A percentile compares a stretch with the other conserved stretches of the same genome.
phyloP scores from a whole-genome alignment of 805 yeast genomes.

The Saturnispora galanensis region DNA sequence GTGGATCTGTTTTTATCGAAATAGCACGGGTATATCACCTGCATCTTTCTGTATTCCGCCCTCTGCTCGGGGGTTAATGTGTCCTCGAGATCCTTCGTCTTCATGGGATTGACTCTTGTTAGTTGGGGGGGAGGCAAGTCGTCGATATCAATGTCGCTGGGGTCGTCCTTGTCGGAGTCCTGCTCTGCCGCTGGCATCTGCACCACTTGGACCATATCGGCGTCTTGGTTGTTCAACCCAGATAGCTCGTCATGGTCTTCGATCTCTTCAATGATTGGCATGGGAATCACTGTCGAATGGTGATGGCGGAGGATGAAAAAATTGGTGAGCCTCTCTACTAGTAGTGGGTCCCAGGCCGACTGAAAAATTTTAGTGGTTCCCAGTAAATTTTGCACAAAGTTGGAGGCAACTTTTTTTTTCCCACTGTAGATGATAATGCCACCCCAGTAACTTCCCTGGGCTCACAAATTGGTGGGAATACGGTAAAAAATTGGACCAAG shows the following conservation, averaged over 20 bases:
- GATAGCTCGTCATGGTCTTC: conserved; percentile 78
- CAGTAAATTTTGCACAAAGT: too few species aligned
- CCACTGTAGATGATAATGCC: too few species aligned
- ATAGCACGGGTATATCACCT: conserved; percentile 82
- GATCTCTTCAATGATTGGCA: conserved; percentile 68
- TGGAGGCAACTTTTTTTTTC: too few species aligned
- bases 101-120: not conserved
- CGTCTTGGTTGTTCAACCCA: conserved; percentile 29
- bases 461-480: too few species aligned
- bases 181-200: conserved; percentile 65
- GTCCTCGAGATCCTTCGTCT: conserved; percentile 1
- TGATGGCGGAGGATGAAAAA: not conserved
- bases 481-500: too few species aligned
- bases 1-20: conserved; percentile 73
- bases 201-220: conserved; percentile 91
- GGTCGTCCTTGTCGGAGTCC: conserved; percentile 33
- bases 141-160: not conserved
- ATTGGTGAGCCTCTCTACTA: not conserved
- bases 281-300: conserved; percentile 15
- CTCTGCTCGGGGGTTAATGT: conserved; percentile 38
- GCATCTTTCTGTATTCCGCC: conserved; percentile 58
- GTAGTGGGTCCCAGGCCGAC: too few species aligned
- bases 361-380: too few species aligned
- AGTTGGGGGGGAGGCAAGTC: not conserved
- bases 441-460: too few species aligned